Conservation (phyloP, 2,329 filamentous ascomycete genomes). For the Colletotrichum filicis region DNA sequence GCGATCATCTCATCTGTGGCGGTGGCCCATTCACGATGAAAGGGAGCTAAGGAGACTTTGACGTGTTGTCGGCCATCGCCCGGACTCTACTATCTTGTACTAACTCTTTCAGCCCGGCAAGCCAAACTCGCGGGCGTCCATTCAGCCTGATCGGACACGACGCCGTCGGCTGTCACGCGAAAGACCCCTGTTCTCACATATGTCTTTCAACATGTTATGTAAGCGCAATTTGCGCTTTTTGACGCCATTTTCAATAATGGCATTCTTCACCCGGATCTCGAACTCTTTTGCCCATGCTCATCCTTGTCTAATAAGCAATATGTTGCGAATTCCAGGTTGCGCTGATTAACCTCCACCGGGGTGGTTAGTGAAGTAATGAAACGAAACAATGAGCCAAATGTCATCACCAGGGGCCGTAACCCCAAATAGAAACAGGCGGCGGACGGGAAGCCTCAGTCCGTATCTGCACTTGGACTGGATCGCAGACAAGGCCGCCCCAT, state of each 20-base stretch:
- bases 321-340: background rate
- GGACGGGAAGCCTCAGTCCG: background rate
- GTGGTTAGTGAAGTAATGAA: background rate
- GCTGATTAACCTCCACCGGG: background rate
- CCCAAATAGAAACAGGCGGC: slow-evolving; percentile 16
- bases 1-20: background rate
- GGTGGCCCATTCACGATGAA: background rate
- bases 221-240: slow-evolving; percentile 18
- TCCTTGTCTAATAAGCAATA: slow-evolving; percentile 16
- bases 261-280: slow-evolving; percentile 1
- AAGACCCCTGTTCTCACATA: background rate
- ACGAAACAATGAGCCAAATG: slow-evolving; percentile 23
- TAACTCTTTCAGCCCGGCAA: background rate
- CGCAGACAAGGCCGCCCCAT: slow-evolving; percentile 25
- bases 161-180: background rate
- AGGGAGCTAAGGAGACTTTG: background rate
- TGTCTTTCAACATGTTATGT: background rate
- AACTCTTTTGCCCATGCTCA: background rate
- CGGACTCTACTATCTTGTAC: slow-evolving; percentile 6
- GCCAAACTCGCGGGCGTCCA: slow-evolving; percentile 13
- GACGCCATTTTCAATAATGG: slow-evolving; percentile 24
- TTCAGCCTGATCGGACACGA: background rate
- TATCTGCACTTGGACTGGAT: slow-evolving; percentile 3
- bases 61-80: slow-evolving; percentile 13
- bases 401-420: slow-evolving; percentile 4